A percentile compares a stretch with the other conserved stretches of the same genome.
Conservation (phyloP, 148 eudicot species). For the Arctostaphylos glauca region DNA sequence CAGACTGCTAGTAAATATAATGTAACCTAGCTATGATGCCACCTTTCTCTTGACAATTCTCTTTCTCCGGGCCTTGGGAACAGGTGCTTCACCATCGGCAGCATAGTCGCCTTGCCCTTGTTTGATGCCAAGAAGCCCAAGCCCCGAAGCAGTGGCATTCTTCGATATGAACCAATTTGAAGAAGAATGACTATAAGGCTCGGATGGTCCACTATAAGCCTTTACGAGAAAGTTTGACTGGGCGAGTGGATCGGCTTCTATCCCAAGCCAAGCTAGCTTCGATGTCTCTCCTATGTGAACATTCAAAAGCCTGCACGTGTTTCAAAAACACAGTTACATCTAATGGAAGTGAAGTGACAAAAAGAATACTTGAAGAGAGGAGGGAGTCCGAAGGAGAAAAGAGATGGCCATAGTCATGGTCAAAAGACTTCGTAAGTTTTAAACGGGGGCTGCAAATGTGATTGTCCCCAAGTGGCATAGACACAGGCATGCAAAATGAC, state of each 20-base stretch:
- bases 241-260: constrained; percentile 81
- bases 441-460: too few species aligned
- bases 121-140: constrained; percentile 78
- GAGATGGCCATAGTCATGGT: neutral
- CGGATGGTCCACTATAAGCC: constrained; percentile 65
- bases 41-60: constrained; percentile 76
- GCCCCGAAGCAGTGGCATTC: constrained; percentile 68
- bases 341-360: neutral
- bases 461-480: too few species aligned
- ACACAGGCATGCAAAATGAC: too few species aligned
- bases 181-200: constrained; percentile 42
- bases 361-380: neutral
- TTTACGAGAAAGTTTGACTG: constrained; percentile 64
- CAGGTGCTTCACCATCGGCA: constrained; percentile 50
- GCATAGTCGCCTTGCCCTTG: constrained; percentile 45
- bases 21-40: constrained; percentile 26
- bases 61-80: constrained; percentile 72
- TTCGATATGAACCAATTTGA: constrained; percentile 88
- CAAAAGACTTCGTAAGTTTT: too few species aligned
- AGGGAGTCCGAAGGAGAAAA: neutral
- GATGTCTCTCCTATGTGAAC: constrained; percentile 85
- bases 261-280: constrained; percentile 80
- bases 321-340: neutral
- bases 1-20: neutral
- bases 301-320: constrained; percentile 63